Evolutionary conservation across 768 basidiomycete species (phyloP), one percentile per base, ranked within the genome.

Genomic region (Porphyrellus cyaneotinctus): DNA sequence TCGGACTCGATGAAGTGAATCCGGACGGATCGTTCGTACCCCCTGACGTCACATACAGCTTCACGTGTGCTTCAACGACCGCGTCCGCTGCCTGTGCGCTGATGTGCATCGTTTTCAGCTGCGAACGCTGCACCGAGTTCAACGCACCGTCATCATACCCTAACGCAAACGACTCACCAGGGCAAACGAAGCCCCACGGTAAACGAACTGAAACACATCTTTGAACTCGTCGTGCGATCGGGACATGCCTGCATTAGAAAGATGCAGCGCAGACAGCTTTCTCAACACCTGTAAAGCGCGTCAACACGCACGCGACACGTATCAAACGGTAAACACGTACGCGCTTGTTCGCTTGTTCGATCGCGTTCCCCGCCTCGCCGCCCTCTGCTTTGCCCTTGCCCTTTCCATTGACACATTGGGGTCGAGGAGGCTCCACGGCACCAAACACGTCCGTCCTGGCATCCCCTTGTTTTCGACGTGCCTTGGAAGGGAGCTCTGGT

Each of bases 301-400:
- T 49, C 22, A 17, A 12, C 18, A 45, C n/a, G n/a, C 22, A 26
- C 20, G 8, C 1, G 15, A 53, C 20, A 26, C 2, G 15, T 13
- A 24, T 10, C 41, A 30, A 51, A 36, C 12, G 43, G 14, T 12
- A n/a, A 20, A 45, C 18, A 67, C 76, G 60, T 56, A 87, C 86
- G 55, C 75, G 76, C 66, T 83, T 87, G 62, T 87, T 88, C 6
- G 74, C 71, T 58, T 73, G 78, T 69, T 87, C 85, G 37, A 80
- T 59, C 50, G 72, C 58, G 23, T 57, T 56, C 15, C 62, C 65
- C 10, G 51, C 55, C 43, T 63, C 67, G 17, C 31, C 31, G 10
- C 62, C 53, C 7, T 43, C 52, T 2, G 63, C 64, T 24, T 69
- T 73, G 9, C 70, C 72, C 64, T 73, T 79, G 31, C 61, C 71